These are phyloP conservation scores for Curvularia sp. DNA, from an alignment of 2,329 filamentous ascomycete genomes.

Conservation along the genomic window DNA sequence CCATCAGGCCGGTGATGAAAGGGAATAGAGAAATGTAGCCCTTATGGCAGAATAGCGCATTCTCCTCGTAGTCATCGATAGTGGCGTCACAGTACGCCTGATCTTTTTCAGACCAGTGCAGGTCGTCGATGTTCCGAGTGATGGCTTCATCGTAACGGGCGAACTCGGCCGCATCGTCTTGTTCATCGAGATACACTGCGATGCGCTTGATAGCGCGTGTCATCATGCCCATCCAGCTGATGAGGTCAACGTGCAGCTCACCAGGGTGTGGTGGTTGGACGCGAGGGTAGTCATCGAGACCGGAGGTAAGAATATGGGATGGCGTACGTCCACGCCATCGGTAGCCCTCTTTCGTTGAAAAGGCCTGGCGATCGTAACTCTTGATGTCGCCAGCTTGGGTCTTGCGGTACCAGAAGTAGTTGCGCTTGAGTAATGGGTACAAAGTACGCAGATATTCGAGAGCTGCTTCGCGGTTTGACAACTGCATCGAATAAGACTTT, in stretches of 20 bases:
- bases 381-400: conserved; percentile 91
- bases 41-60: conserved; percentile 89
- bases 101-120: conserved; percentile 86
- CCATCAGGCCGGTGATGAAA: conserved; percentile 83
- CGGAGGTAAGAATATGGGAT: conserved; percentile 87
- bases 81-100: conserved; percentile 93
- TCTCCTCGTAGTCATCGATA: conserved; percentile 94
- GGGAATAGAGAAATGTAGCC: conserved; percentile 95
- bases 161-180: conserved; percentile 78
- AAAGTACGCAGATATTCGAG: conserved; percentile 75
- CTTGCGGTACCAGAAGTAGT: conserved; percentile 93
- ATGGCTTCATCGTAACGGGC: conserved; percentile 77
- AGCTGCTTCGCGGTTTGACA: conserved; percentile 72
- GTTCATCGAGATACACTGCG: conserved; percentile 74
- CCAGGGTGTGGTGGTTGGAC: conserved; percentile 92
- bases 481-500: conserved; percentile 65
- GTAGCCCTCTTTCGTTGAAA: conserved; percentile 89
- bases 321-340: conserved; percentile 91
- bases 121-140: conserved; percentile 82
- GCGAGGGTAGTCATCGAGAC: conserved; percentile 94
- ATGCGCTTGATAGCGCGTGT: conserved; percentile 83
- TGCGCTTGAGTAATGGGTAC: conserved; percentile 85
- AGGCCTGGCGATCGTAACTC: conserved; percentile 87
- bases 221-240: conserved; percentile 99
- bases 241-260: conserved; percentile 92